These are phyloP conservation scores for Discostella pseudostelligera DNA, from an alignment of 108 stramenopile species.

Conservation along the genomic window DNA sequence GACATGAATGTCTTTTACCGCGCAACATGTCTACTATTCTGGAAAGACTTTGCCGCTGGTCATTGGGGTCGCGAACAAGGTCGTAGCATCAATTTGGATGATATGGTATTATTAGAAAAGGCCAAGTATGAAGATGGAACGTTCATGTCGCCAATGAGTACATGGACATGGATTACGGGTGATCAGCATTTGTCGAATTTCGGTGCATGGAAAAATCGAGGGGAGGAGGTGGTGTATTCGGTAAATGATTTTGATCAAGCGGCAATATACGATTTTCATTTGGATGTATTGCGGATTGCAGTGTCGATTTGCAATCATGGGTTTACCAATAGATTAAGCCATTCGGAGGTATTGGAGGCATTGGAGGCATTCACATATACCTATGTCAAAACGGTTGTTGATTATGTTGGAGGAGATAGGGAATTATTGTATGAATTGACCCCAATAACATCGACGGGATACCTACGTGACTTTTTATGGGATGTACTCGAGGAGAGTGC, in stretches of 20 bases:
- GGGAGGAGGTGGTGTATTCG: conserved; percentile 57
- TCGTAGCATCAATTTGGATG: conserved; percentile 28
- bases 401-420: conserved; percentile 55
- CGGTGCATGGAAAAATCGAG: conserved; percentile 59
- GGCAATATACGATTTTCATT: conserved; percentile 67
- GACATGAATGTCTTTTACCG: conserved; percentile 63
- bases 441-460: conserved; percentile 42
- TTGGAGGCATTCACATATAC: conserved; percentile 50
- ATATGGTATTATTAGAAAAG: conserved; percentile 25
- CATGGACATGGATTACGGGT: conserved; percentile 70
- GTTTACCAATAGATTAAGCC: conserved; percentile 45
- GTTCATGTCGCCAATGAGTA: conserved; percentile 36
- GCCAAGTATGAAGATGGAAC: conserved; percentile 43
- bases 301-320: conserved; percentile 61
- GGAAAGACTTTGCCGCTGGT: conserved; percentile 52
- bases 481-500: conserved; percentile 34
- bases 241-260: conserved; percentile 77
- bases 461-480: conserved; percentile 46
- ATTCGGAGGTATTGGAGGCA: conserved; percentile 27
- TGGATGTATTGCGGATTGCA: conserved; percentile 61
- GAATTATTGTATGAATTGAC: conserved; percentile 52
- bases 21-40: conserved; percentile 56
- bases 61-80: conserved; percentile 32
- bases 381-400: conserved; percentile 48
- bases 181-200: conserved; percentile 73